These are phyloP conservation scores for Cunninghamia lanceolata DNA, from an alignment of 75 land plant genomes.

Conservation along the genomic window DNA sequence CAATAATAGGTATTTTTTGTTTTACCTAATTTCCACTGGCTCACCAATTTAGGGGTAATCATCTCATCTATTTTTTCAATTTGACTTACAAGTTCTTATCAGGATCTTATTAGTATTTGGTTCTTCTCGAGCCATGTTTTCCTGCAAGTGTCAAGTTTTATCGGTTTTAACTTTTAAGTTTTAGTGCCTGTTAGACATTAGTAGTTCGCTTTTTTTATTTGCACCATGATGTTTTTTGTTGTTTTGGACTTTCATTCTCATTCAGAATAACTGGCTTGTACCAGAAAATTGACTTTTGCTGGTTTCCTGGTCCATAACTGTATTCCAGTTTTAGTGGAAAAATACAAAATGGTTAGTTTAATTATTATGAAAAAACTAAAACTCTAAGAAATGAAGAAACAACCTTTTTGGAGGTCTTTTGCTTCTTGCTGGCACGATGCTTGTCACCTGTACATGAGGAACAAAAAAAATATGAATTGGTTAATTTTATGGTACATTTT, in stretches of 20 bases:
- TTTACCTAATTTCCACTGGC: background rate
- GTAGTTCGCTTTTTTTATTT: background rate
- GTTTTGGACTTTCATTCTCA: background rate
- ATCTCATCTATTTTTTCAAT: too few relatives aligned
- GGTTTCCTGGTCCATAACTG: background rate
- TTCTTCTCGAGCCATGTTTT: background rate
- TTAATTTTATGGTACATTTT: too few relatives aligned
- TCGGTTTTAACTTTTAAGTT: background rate
- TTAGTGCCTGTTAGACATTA: background rate
- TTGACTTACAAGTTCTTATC: too few relatives aligned
- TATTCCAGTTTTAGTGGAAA: background rate
- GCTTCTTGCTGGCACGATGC: constrained; percentile 51
- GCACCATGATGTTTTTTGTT: background rate
- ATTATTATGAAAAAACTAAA: background rate
- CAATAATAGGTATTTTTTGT: background rate
- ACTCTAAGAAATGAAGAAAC: background rate
- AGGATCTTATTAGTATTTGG: background rate
- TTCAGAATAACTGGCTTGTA: background rate
- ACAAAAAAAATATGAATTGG: background rate
- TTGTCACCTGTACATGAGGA: constrained; percentile 41
- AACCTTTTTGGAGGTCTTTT: constrained; percentile 32
- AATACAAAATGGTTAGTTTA: background rate
- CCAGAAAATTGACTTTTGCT: constrained; percentile 9
- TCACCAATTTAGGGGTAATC: background rate
- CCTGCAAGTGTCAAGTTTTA: background rate